These are phyloP conservation scores for Melanomma pulvis-pyrius DNA, from an alignment of 495 filamentous ascomycete species.

Conservation along the genomic window DNA sequence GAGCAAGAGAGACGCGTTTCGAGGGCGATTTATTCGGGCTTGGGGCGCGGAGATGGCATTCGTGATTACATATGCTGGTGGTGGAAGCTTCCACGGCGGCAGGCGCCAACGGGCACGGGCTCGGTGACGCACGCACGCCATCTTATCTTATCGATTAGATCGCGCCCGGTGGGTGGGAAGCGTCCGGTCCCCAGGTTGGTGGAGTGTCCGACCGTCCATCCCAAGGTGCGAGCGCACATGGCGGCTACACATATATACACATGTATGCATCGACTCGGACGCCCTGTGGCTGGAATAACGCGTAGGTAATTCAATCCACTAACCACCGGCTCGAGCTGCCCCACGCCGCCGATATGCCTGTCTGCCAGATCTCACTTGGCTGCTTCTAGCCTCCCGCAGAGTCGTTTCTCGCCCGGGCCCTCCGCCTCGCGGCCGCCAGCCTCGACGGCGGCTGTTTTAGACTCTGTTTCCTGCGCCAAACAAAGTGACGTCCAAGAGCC, in stretches of 20 bases:
- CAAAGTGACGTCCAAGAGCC: neutral
- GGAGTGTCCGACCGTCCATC: too few species aligned
- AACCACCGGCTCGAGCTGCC: conserved; percentile 29
- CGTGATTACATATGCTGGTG: conserved; percentile 16
- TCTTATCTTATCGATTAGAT: conserved; percentile 16
- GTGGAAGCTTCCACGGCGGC: conserved; percentile 25
- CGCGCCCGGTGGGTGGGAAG: conserved; percentile 10
- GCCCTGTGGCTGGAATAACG: neutral
- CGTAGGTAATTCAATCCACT: conserved; percentile 26
- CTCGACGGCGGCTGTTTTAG: conserved; percentile 18
- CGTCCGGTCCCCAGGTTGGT: neutral
- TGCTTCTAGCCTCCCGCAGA: conserved; percentile 3
- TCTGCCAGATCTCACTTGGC: conserved; percentile 6
- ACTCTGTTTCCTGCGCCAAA: conserved; percentile 15
- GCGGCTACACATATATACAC: neutral
- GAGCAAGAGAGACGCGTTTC: neutral
- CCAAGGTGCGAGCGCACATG: too few species aligned
- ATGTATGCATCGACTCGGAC: neutral
- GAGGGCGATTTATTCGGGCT: neutral
- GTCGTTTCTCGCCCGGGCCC: neutral
- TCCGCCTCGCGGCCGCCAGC: neutral
- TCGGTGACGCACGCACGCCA: conserved; percentile 14
- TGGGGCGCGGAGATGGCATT: neutral
- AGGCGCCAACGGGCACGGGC: conserved; percentile 15
- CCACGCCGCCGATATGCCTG: conserved; percentile 24